These are phyloP conservation scores for Skeletonema menzelii DNA, from an alignment of 108 stramenopile species.

Conservation along the genomic window DNA sequence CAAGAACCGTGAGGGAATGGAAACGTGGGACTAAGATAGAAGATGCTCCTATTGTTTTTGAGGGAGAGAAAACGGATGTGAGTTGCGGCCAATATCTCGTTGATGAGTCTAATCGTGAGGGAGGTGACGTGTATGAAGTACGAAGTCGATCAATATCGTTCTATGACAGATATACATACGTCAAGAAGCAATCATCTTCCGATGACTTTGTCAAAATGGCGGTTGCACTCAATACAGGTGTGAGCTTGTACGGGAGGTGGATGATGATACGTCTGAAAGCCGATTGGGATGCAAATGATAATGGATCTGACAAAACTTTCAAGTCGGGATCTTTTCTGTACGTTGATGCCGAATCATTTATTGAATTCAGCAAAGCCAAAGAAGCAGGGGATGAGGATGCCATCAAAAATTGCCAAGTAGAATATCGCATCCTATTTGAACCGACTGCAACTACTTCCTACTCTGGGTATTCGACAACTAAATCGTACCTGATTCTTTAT, in stretches of 20 bases:
- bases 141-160: conserved; percentile 74
- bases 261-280: conserved; percentile 73
- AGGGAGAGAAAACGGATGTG: conserved; percentile 88
- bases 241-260: conserved; percentile 62
- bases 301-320: conserved; percentile 49
- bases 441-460: conserved; percentile 75
- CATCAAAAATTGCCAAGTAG: conserved; percentile 21
- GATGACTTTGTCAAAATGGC: conserved; percentile 70
- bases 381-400: conserved; percentile 41
- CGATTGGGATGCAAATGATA: conserved; percentile 75
- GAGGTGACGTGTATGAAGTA: conserved; percentile 73
- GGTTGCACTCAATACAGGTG: conserved; percentile 67
- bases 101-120: conserved; percentile 71
- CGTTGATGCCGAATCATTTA: conserved; percentile 55
- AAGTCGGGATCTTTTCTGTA: conserved; percentile 74
- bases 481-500: conserved; percentile 79
- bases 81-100: conserved; percentile 65
- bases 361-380: conserved; percentile 56
- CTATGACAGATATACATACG: conserved; percentile 74
- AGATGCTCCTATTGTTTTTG: conserved; percentile 85
- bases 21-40: conserved; percentile 83
- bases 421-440: conserved; percentile 77
- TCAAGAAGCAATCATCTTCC: conserved; percentile 44
- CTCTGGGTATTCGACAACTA: conserved; percentile 67
- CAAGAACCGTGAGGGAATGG: conserved; percentile 89